Evolutionary conservation across 2,329 filamentous ascomycete species (phyloP), one percentile per base, ranked within the genome.

Genomic region (Juglanconis sp.): DNA sequence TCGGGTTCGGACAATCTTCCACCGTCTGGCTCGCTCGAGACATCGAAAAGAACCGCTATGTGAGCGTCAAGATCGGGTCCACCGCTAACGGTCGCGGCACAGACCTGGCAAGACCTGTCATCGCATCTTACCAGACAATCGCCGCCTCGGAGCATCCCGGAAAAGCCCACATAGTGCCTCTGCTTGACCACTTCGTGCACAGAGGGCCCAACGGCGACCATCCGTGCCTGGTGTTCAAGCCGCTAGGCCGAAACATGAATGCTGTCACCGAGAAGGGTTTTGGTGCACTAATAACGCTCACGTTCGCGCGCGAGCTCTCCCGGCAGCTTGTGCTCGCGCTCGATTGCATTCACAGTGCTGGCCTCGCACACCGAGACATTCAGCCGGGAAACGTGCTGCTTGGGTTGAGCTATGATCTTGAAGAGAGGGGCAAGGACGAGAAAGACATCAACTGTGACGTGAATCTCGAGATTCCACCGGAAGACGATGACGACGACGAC

Each of bases 21-120:
- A 80, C 76, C 6, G 72, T 79, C 35, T 80, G 77, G 77, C 72
- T 79, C 13, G 52, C 53, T 4, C 30, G n/a, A 24, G 48, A 52
- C 48, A 48, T 24, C 38, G 24, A 42, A 15, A 30, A 50, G 10
- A 36, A 42, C n/a, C 54, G 35, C 9, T 56, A 56, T 34, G 35
- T 56, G 13, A 49, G 44, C 7, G 30, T 56, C 11, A 56, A 56
- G 35, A 56, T 56, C 47, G 47, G 47, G 9, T 31, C 47, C 30
- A 30, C 47, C 47, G 47, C 47, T 31, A 24, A 49, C 30, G 47
- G 30, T 34, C 47, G 47, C 30, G 30, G 30, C 30, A 50, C 30
- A 42, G 35, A n/a, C 38, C 5, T 40, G 46, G 24, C 13, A 44
- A 34, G 24, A 0, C 30, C 31, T 34, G 17, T 56, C 34, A 6